phyloP scores from a whole-genome alignment of 2,329 filamentous ascomycete genomes.

The Nothophoma quercina region DNA sequence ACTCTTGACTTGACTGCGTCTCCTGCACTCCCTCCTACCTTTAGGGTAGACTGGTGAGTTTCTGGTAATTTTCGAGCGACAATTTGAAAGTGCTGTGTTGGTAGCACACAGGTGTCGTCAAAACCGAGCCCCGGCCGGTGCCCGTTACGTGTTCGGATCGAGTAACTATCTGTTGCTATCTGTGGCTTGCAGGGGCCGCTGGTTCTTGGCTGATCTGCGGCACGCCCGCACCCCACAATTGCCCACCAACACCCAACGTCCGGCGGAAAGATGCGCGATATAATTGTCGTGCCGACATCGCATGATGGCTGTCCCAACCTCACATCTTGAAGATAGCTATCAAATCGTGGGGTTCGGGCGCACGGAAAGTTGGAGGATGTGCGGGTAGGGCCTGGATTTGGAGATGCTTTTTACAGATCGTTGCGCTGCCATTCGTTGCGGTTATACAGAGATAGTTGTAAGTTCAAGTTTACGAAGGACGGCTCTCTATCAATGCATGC shows the following conservation, averaged over 20 bases:
- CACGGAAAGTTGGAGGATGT: slow-evolving; percentile 11
- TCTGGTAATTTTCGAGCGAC: background rate
- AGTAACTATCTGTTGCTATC: slow-evolving; percentile 44
- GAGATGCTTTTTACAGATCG: slow-evolving; percentile 19
- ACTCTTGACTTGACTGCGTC: slow-evolving; percentile 5
- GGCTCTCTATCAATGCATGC: slow-evolving; percentile 17
- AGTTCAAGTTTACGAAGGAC: slow-evolving; percentile 2
- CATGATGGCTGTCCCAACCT: slow-evolving; percentile 36
- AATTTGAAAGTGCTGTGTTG: slow-evolving; percentile 2
- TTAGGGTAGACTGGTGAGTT: background rate
- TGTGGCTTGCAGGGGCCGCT: slow-evolving; percentile 26
- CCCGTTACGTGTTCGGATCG: slow-evolving; percentile 43
- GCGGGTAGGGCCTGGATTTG: slow-evolving; percentile 12
- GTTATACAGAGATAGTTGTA: slow-evolving; percentile 3
- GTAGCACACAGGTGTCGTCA: slow-evolving; percentile 12
- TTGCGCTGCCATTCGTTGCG: slow-evolving; percentile 24
- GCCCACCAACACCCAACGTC: slow-evolving; percentile 37
- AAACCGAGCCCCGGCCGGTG: slow-evolving; percentile 24
- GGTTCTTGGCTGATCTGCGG: slow-evolving; percentile 35
- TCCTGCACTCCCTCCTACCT: background rate
- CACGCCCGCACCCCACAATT: slow-evolving; percentile 28
- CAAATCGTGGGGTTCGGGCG: slow-evolving; percentile 36
- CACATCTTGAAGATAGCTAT: slow-evolving; percentile 7
- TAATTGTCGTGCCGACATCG: slow-evolving; percentile 40
- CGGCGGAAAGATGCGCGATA: slow-evolving; percentile 29